Evolutionary conservation across 1,284 basidiomycete genomes (phyloP).

Genomic region (Mycena citricolor): DNA sequence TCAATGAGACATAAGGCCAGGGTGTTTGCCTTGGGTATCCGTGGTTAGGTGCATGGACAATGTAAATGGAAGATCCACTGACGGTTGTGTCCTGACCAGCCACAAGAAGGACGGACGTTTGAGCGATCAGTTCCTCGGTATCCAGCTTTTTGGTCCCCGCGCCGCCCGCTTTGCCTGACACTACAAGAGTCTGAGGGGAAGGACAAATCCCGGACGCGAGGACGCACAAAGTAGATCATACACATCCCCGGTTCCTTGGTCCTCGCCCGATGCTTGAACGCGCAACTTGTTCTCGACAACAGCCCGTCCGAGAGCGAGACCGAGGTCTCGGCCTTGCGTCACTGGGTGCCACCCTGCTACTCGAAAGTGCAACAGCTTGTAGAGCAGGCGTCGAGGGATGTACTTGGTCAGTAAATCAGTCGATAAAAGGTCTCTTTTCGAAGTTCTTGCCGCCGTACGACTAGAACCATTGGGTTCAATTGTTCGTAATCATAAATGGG

Average conservation of each 20-base stretch:
- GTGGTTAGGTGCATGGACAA: no score
- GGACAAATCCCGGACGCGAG: neutral
- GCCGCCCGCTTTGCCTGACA: conserved; percentile 9
- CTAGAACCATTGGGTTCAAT: no score
- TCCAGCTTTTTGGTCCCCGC: conserved; percentile 10
- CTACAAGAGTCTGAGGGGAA: neutral
- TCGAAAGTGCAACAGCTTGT: no score
- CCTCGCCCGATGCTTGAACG: conserved; percentile 7
- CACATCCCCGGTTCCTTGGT: conserved; percentile 12
- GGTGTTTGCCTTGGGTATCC: conserved; percentile 7
- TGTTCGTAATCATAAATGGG: no score
- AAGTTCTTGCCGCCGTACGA: no score
- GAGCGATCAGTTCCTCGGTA: conserved; percentile 13
- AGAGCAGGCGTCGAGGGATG: no score
- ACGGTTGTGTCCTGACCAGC: conserved; percentile 26
- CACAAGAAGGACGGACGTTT: conserved; percentile 18
- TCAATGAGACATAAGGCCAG: conserved; percentile 13
- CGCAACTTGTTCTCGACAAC: conserved; percentile 10
- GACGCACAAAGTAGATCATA: conserved; percentile 16
- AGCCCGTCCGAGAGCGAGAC: no score
- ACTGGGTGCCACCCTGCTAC: no score
- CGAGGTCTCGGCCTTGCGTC: no score
- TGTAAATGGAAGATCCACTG: conserved; percentile 2
- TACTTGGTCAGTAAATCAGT: no score
- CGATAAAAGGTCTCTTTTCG: no score